phyloP scores from a whole-genome alignment of 805 yeast species.

The Lachancea kluyveri region DNA sequence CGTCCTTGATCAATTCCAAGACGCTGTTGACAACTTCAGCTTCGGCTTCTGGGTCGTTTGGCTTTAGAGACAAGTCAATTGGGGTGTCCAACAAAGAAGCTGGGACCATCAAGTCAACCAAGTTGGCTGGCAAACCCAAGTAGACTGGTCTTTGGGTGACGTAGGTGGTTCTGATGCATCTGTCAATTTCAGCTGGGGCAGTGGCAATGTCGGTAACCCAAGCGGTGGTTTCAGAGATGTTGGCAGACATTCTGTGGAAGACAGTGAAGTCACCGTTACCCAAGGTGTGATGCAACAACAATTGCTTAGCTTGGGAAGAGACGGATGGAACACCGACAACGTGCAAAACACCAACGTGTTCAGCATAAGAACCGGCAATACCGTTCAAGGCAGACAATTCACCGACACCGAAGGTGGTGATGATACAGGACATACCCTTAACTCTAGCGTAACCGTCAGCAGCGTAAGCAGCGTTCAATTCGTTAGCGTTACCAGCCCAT shows the following conservation, averaged over 20 bases:
- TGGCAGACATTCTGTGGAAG: conserved; percentile 71
- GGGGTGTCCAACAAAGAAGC: conserved; percentile 53
- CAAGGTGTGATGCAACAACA: conserved; percentile 74
- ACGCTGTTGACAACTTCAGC: conserved; percentile 53
- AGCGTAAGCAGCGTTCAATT: conserved; percentile 81
- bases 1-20: conserved; percentile 44
- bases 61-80: conserved; percentile 51
- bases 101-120: conserved; percentile 61
- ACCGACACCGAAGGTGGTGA: conserved; percentile 90
- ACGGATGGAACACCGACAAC: conserved; percentile 83
- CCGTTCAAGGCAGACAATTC: conserved; percentile 81
- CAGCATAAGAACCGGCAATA: conserved; percentile 84
- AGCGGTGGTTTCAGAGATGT: conserved; percentile 62
- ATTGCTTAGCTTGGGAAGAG: conserved; percentile 63
- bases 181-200: conserved; percentile 69
- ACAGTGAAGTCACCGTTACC: conserved; percentile 80
- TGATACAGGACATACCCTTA: conserved; percentile 65
- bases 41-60: conserved; percentile 58
- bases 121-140: conserved; percentile 76
- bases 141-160: conserved; percentile 75
- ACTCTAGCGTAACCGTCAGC: conserved; percentile 86
- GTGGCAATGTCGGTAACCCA: conserved; percentile 55
- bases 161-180: conserved; percentile 66
- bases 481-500: conserved; percentile 92
- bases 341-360: conserved; percentile 80